Evolutionary conservation across 2,329 filamentous ascomycete species (phyloP).

Genomic region (Fulvia fulva): DNA sequence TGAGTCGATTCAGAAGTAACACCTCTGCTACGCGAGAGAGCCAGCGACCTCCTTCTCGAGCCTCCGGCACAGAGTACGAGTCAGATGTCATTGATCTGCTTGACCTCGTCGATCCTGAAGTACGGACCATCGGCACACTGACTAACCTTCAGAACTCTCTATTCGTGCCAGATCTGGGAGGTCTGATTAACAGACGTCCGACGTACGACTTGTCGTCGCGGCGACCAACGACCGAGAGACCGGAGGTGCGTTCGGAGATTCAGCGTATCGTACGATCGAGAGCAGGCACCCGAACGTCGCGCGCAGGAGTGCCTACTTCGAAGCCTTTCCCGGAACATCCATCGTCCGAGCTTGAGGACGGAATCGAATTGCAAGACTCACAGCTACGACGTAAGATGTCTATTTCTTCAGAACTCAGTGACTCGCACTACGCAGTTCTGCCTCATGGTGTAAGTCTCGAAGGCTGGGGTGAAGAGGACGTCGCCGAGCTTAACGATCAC

Average conservation of each 20-base stretch:
- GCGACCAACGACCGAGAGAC: constrained; percentile 33
- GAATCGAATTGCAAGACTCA: constrained; percentile 23
- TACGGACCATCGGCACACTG: constrained; percentile 75
- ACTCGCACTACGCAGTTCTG: constrained; percentile 72
- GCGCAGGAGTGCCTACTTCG: constrained; percentile 4
- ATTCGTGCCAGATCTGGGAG: constrained; percentile 77
- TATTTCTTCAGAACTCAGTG: constrained; percentile 64
- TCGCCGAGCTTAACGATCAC: constrained; percentile 75
- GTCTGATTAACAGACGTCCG: constrained; percentile 69
- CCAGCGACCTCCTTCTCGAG: constrained; percentile 8
- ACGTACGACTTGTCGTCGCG: constrained; percentile 67
- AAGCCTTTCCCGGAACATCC: constrained; percentile 13
- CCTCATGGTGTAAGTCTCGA: constrained; percentile 69
- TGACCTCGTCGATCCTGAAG: constrained; percentile 73
- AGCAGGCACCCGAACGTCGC: constrained; percentile 19
- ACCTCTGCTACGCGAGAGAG: constrained; percentile 11
- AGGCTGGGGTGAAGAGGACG: constrained; percentile 71
- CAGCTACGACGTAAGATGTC: constrained; percentile 39
- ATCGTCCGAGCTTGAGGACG: background rate
- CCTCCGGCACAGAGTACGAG: constrained; percentile 50
- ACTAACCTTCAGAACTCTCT: constrained; percentile 89
- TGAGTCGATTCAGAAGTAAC: constrained; percentile 17
- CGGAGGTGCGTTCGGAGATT: constrained; percentile 11
- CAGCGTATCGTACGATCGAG: constrained; percentile 18
- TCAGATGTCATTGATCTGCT: constrained; percentile 62